phyloP scores from a whole-genome alignment of 176 grass and related monocot species.

The Secale cereale region DNA sequence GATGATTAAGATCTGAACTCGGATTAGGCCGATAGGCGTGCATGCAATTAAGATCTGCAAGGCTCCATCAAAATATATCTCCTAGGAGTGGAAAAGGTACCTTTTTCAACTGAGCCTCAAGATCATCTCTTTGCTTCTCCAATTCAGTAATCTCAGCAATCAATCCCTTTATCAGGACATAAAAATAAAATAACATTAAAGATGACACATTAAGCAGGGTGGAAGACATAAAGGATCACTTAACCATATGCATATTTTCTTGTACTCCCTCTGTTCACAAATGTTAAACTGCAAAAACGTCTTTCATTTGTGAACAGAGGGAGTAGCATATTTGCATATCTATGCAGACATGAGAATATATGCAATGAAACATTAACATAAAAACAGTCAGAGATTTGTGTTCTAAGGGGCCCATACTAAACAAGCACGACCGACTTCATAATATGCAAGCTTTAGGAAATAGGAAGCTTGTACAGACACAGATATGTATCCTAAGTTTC shows the following conservation, averaged over 20 bases:
- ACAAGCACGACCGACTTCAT: constrained; percentile 15
- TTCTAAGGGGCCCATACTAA: neutral
- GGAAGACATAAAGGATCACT: constrained; percentile 1
- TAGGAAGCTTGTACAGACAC: neutral
- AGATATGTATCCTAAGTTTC: neutral
- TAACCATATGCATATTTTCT: constrained; percentile 8
- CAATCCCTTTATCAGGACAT: constrained; percentile 60
- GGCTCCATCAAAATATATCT: constrained; percentile 2
- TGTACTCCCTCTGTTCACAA: no score
- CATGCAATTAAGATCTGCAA: neutral
- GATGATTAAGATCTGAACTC: neutral
- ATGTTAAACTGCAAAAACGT: no score
- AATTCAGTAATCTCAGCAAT: constrained; percentile 69
- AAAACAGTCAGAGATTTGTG: neutral
- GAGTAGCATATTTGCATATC: neutral
- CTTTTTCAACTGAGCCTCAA: constrained; percentile 88
- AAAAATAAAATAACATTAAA: constrained; percentile 12
- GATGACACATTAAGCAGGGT: constrained; percentile 22
- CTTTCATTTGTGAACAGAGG: no score
- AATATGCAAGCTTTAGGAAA: neutral
- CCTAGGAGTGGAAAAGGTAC: constrained; percentile 29
- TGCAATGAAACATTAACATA: neutral
- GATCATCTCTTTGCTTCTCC: constrained; percentile 84
- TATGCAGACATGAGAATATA: neutral
- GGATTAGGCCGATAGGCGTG: neutral